Evolutionary conservation across 163 green algal genomes (phyloP).

Genomic region (Volvox carteri): DNA sequence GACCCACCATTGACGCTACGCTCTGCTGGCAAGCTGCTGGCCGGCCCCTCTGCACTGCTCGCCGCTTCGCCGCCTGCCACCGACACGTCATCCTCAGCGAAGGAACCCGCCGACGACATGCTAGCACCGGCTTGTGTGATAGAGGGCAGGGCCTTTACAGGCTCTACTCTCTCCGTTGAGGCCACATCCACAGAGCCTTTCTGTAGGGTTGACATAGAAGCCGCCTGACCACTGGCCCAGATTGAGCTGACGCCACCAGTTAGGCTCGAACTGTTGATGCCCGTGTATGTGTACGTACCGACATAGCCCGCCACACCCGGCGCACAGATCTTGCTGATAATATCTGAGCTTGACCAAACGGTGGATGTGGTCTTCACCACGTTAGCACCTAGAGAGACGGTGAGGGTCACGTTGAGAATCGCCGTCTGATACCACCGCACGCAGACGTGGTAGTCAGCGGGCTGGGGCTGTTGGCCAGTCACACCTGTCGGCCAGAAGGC

Average conservation of each 20-base stretch:
- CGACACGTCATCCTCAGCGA: not conserved
- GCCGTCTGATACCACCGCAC: slow-evolving; percentile 1
- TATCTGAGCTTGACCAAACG: not conserved
- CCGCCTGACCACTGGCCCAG: not conserved
- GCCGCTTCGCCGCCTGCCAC: not conserved
- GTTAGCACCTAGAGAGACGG: not conserved
- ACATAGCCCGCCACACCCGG: not conserved
- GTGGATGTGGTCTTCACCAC: not conserved
- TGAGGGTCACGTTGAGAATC: not conserved
- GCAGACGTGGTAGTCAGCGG: not conserved
- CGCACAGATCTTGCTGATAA: not conserved
- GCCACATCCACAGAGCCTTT: not conserved
- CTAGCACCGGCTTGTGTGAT: too few relatives aligned
- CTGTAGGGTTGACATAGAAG: not conserved
- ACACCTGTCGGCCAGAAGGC: slow-evolving; percentile 4
- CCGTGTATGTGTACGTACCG: not conserved
- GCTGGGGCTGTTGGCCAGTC: not conserved
- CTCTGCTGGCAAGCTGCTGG: not conserved
- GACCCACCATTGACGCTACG: not conserved
- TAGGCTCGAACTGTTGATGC: not conserved
- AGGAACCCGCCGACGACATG: not conserved
- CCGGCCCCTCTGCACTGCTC: not conserved
- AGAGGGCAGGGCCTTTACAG: too few relatives aligned
- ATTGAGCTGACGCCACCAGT: not conserved
- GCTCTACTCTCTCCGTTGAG: too few relatives aligned